A percentile compares a stretch with the other conserved stretches of the same genome.
phyloP scores from a whole-genome alignment of 2,329 filamentous ascomycete species.

The Penicillium sp. region DNA sequence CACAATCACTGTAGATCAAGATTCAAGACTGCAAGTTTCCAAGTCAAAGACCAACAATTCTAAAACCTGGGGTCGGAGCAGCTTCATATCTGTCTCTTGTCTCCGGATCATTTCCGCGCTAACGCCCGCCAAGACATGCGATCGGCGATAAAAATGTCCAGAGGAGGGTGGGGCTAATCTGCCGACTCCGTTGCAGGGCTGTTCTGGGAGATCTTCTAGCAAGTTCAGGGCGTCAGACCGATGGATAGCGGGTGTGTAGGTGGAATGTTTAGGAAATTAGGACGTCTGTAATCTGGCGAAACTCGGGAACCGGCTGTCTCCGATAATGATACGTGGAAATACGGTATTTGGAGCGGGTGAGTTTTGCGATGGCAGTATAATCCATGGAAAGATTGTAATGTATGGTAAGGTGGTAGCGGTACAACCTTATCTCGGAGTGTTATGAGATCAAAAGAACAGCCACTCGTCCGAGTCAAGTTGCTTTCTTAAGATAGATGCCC shows the following conservation, averaged over 20 bases:
- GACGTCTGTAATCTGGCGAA: neutral
- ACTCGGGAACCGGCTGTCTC: constrained; percentile 27
- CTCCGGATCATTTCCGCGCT: neutral
- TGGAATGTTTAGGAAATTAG: neutral
- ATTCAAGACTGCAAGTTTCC: neutral
- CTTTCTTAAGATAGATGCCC: no score
- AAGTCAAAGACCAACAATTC: neutral
- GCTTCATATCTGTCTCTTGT: neutral
- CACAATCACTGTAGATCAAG: neutral
- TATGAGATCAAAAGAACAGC: no score
- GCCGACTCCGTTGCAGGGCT: neutral
- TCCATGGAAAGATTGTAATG: neutral
- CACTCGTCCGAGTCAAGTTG: no score
- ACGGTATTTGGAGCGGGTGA: constrained; percentile 1
- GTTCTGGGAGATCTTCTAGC: neutral
- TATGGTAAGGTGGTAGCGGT: constrained; percentile 12
- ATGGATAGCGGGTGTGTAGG: neutral
- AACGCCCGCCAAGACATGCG: neutral
- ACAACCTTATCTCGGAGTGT: neutral
- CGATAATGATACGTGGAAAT: constrained; percentile 12
- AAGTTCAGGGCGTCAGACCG: neutral
- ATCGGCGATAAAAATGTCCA: neutral
- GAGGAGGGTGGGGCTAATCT: neutral
- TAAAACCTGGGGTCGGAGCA: neutral
- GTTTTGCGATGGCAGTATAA: neutral